Evolutionary conservation across 805 yeast genomes (phyloP).

Genomic region (Groenewaldozyma salmanticensis): DNA sequence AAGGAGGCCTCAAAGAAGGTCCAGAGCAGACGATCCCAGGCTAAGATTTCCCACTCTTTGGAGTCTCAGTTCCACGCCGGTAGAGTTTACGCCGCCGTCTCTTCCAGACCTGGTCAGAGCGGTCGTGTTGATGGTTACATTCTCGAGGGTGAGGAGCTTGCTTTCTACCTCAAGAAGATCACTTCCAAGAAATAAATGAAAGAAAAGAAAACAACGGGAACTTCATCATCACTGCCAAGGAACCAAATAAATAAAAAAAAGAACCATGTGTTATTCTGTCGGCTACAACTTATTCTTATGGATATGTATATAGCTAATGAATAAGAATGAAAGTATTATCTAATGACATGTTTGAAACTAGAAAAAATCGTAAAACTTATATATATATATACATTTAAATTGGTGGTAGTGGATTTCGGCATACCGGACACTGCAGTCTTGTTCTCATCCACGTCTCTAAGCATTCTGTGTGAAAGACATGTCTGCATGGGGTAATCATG

Average conservation of each 20-base stretch:
- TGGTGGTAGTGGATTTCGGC: slow-evolving; percentile 80
- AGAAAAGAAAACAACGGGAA: no score
- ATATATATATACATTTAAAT: slow-evolving; percentile 31
- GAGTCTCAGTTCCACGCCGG: slow-evolving; percentile 97
- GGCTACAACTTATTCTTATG: no score
- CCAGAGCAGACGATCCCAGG: slow-evolving; percentile 79
- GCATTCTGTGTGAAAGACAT: slow-evolving; percentile 83
- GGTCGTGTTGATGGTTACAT: slow-evolving; percentile 99
- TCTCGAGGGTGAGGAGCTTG: slow-evolving; percentile 99
- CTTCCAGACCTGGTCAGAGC: slow-evolving; percentile 99
- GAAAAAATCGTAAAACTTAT: no score
- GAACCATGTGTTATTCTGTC: background rate
- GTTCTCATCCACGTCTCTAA: slow-evolving; percentile 89
- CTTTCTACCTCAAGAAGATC: slow-evolving; percentile 99
- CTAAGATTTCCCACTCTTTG: slow-evolving; percentile 84
- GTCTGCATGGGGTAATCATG: slow-evolving; percentile 78
- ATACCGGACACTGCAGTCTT: slow-evolving; percentile 88
- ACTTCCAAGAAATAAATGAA: slow-evolving; percentile 92
- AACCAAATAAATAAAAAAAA: background rate
- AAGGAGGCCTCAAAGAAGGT: slow-evolving; percentile 68
- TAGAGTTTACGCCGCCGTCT: slow-evolving; percentile 95
- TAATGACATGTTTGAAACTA: slow-evolving; percentile 3
- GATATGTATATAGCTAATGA: background rate
- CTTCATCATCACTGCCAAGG: background rate
- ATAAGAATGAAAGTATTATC: background rate